Evolutionary conservation across 2,329 filamentous ascomycete genomes (phyloP).

Genomic region (Ophiostoma piceae): DNA sequence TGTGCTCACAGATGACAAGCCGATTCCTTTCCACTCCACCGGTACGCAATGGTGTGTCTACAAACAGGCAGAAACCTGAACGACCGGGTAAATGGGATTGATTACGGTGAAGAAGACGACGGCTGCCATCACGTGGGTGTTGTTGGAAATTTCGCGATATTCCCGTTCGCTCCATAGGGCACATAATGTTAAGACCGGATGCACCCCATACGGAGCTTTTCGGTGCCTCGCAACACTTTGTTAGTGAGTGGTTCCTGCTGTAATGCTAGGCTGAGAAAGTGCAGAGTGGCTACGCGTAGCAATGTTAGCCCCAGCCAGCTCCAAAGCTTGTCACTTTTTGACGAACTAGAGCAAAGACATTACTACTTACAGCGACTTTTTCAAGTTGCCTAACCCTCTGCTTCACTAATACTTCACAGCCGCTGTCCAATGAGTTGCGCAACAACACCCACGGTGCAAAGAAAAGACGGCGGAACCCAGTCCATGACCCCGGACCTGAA

Average conservation of each 20-base stretch:
- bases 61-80: not conserved
- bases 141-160: not conserved
- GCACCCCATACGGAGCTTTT: not conserved
- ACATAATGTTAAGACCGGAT: not conserved
- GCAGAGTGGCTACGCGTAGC: not conserved
- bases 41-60: not conserved
- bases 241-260: not conserved
- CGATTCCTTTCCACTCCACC: not conserved
- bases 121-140: not conserved
- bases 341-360: constrained; percentile 1
- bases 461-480: not conserved
- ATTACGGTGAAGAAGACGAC: not conserved
- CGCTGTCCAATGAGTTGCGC: not conserved
- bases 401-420: not conserved
- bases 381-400: not conserved
- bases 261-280: no score
- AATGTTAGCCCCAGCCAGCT: not conserved
- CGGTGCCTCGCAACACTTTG: no score
- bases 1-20: not conserved
- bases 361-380: constrained; percentile 2
- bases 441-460: not conserved
- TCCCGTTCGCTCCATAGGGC: not conserved
- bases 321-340: not conserved
- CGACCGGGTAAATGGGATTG: not conserved
- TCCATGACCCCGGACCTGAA: not conserved